A percentile compares a stretch with the other conserved stretches of the same genome.
These are phyloP conservation scores for Ettlia oleoabundans DNA, from an alignment of 139 green algal genomes.

Conservation along the genomic window DNA sequence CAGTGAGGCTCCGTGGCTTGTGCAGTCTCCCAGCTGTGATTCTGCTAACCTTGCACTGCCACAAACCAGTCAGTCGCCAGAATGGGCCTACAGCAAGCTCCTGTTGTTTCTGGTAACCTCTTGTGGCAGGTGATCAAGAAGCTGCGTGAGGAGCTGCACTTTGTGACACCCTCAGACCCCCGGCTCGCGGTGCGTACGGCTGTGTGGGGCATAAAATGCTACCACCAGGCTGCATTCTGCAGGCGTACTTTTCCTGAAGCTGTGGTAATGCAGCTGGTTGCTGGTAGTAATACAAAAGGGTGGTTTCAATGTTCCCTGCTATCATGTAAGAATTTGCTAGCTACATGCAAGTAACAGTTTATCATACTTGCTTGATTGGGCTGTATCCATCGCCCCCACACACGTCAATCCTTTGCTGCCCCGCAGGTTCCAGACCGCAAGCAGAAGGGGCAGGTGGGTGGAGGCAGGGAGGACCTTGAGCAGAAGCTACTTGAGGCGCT, in stretches of 20 bases:
- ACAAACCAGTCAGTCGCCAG: neutral
- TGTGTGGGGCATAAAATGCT: no score
- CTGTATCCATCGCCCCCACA: no score
- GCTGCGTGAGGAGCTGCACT: slow-evolving; percentile 33
- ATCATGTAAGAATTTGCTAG: no score
- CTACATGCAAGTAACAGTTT: no score
- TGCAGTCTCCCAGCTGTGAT: neutral
- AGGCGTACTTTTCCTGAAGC: no score
- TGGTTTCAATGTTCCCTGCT: no score
- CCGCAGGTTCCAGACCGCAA: slow-evolving; percentile 48
- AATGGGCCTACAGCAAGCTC: neutral
- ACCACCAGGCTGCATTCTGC: no score
- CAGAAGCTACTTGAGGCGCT: slow-evolving; percentile 29
- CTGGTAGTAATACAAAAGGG: no score
- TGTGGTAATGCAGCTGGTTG: no score
- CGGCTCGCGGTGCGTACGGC: slow-evolving; percentile 39
- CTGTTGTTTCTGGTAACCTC: neutral
- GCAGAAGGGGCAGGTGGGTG: slow-evolving; percentile 30
- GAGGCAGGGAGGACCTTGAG: slow-evolving; percentile 3
- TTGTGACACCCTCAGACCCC: slow-evolving; percentile 32
- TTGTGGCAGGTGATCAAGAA: slow-evolving; percentile 4
- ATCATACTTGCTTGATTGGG: no score
- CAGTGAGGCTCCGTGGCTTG: neutral
- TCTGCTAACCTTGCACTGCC: neutral
- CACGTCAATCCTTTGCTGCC: no score